Base-by-base conservation (phyloP, 345 rosid genomes). In the Rhizophora mangle region DNA sequence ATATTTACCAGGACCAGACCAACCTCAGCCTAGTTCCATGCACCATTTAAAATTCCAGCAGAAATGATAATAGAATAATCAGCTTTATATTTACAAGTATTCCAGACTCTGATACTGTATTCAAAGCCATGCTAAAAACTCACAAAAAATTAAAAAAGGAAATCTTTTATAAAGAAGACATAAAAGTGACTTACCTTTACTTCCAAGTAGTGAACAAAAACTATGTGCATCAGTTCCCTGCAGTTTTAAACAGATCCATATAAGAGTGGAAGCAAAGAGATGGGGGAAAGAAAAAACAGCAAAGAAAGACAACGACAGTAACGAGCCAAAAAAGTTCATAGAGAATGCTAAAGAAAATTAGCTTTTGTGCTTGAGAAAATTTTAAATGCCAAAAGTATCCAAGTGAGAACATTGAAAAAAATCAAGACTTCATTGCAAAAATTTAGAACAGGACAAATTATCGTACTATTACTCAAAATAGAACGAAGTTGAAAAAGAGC, bases 161-260 rank as follows among this genome's bases (percentile, higher is more conserved):
- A 43, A 43, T 13, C 6, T 13, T 11, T 13, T 43, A 11, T 15
- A 43, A 15, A 43, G 19, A 39, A 11, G 15, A 43, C 18, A 15
- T 19, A 68, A 68, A 59, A 21, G 65, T 57, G 68, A 30, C 74
- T 15, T 79, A 92, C 99, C 97, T 87, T 88, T 36, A 95, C 96
- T 77, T 89, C 97, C 31, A 83, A 84, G 73, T 92, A 95, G 76
- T 95, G 99, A 61, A 95, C 99, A 70, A 95, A 83, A 78, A 89
- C 99, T 62, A 95, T 92, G 79, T 87, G 85, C 5, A 89, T 83
- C 65, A 81, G 88, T 71, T 89, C 88, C 85, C 99, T 91, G 96
- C 80, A 81, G 61, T 59, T 68, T 57, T 39, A 65, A 67, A 58
- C 71, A 79, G 70, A 51, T n/a, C n/a, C 56, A 73, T 68, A 73